These are phyloP conservation scores for Daldinia grandis DNA, from an alignment of 495 filamentous ascomycete species.

Conservation along the genomic window DNA sequence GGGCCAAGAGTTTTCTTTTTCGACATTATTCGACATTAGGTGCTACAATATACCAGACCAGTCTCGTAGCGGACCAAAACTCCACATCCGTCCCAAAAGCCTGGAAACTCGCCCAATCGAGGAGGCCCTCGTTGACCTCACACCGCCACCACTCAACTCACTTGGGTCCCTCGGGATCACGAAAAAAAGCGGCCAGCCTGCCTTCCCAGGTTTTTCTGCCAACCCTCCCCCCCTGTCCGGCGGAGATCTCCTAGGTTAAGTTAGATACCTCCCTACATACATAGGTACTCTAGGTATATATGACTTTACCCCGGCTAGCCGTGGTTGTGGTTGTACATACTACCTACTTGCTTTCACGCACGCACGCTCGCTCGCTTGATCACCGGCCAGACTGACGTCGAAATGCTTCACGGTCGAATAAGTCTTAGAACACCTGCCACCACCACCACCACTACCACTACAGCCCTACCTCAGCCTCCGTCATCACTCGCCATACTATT, in stretches of 20 bases:
- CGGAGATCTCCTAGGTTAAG: slow-evolving; percentile 36
- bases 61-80: slow-evolving; percentile 27
- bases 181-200: slow-evolving; percentile 24
- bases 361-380: slow-evolving; percentile 3
- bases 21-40: background rate
- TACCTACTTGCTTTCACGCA: background rate
- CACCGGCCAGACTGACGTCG: slow-evolving; percentile 42
- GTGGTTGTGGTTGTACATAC: background rate
- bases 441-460: slow-evolving; percentile 34
- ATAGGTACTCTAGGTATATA: slow-evolving; percentile 41
- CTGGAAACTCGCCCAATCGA: slow-evolving; percentile 36
- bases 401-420: slow-evolving; percentile 48
- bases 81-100: slow-evolving; percentile 40
- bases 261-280: no score
- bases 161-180: slow-evolving; percentile 15
- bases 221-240: slow-evolving; percentile 10
- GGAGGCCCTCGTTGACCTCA: slow-evolving; percentile 37
- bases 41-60: slow-evolving; percentile 13
- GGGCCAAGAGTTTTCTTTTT: slow-evolving; percentile 27
- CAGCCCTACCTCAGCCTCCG: slow-evolving; percentile 30
- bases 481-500: slow-evolving; percentile 24
- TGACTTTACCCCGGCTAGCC: background rate
- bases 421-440: slow-evolving; percentile 37
- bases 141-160: slow-evolving; percentile 27
- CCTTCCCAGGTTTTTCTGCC: slow-evolving; percentile 14